phyloP scores from a whole-genome alignment of 129 eudicot species.

The Centaurea solstitialis region DNA sequence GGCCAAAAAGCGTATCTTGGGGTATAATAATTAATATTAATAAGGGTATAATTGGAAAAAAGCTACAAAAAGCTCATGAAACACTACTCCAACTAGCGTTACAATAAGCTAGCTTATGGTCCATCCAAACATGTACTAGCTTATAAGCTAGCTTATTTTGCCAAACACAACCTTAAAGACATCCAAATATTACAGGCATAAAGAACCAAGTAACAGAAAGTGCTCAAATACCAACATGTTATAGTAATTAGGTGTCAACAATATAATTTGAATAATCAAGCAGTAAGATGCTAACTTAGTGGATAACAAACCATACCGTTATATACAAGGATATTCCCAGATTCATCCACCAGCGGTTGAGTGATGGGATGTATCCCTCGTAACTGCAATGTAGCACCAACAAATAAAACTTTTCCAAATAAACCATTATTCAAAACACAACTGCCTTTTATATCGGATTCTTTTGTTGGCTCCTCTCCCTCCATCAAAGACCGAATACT shows the following conservation, averaged over 20 bases:
- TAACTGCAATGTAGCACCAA: conserved; percentile 90
- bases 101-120: too few relatives aligned
- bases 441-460: conserved; percentile 7
- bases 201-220: neutral
- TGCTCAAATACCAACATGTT: neutral
- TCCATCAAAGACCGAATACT: conserved; percentile 26
- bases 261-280: neutral
- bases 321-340: conserved; percentile 77
- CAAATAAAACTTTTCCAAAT: conserved; percentile 45
- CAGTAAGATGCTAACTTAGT: neutral
- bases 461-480: conserved; percentile 30
- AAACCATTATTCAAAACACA: conserved; percentile 14
- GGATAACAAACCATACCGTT: conserved; percentile 52
- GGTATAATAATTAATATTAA: too few relatives aligned
- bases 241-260: neutral
- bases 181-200: neutral
- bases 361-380: conserved; percentile 62
- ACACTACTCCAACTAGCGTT: too few relatives aligned
- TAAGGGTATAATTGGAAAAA: too few relatives aligned
- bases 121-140: too few relatives aligned
- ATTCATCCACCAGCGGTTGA: conserved; percentile 81
- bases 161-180: too few relatives aligned
- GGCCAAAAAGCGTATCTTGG: too few relatives aligned
- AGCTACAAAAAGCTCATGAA: too few relatives aligned
- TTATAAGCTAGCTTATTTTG: too few relatives aligned